Conservation (phyloP, 805 yeast genomes). For the Wickerhamomyces kurtzmanii region DNA sequence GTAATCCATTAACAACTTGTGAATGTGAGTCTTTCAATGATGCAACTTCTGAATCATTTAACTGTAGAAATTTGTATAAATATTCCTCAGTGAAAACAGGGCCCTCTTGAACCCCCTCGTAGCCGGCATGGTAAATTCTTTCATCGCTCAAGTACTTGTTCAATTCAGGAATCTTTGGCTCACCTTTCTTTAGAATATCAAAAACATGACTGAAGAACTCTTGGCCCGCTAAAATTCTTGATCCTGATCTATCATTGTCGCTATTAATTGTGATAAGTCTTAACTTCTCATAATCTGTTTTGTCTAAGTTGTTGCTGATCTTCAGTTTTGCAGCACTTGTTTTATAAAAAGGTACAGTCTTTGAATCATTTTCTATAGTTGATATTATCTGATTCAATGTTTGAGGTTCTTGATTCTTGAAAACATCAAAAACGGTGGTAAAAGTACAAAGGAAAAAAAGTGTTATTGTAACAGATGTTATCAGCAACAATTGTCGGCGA, state of each 20-base stretch:
- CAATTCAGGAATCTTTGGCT: constrained; percentile 34
- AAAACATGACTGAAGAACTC: constrained; percentile 33
- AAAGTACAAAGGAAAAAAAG: too few species aligned
- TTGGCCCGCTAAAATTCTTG: constrained; percentile 25
- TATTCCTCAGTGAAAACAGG: constrained; percentile 44
- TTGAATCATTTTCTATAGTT: constrained; percentile 4
- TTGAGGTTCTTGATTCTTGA: too few species aligned
- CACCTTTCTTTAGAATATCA: constrained; percentile 26
- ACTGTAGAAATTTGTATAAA: constrained; percentile 36
- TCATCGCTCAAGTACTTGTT: constrained; percentile 32
- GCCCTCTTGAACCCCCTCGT: constrained; percentile 24
- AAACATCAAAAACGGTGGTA: too few species aligned
- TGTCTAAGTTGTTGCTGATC: not conserved
- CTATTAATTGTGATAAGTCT: constrained; percentile 13
- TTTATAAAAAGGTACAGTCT: constrained; percentile 16
- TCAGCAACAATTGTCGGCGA: too few species aligned
- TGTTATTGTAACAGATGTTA: too few species aligned
- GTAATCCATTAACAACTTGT: constrained; percentile 34
- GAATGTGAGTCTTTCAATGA: constrained; percentile 38
- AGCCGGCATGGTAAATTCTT: constrained; percentile 46
- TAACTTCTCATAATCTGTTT: constrained; percentile 7
- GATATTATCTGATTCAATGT: too few species aligned
- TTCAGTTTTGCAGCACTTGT: constrained; percentile 8
- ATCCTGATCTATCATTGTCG: constrained; percentile 21
- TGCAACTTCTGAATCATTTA: constrained; percentile 30